Percentiles rank a stretch among this genome's conserved stretches.
Evolutionary conservation across 768 basidiomycete species (phyloP).

Genomic region (Xerocomus brunneocitrinus): DNA sequence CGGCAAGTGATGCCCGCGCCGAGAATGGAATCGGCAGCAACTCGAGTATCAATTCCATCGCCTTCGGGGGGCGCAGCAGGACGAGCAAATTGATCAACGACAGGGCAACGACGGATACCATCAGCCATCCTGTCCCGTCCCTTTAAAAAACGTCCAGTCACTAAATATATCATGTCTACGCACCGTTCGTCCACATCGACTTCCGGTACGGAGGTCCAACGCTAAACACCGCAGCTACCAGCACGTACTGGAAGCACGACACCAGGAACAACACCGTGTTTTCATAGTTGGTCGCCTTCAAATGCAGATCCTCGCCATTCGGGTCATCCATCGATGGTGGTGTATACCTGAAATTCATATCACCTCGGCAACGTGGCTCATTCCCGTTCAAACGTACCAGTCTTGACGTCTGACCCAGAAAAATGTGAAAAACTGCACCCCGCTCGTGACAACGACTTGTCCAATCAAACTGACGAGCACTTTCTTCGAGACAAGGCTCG

Average conservation of each 20-base stretch:
- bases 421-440: conserved; percentile 82
- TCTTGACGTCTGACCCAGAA: conserved; percentile 80
- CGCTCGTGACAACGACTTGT: conserved; percentile 82
- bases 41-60: conserved; percentile 59
- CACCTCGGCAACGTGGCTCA: neutral
- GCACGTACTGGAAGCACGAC: conserved; percentile 97
- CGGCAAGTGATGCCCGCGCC: conserved; percentile 67
- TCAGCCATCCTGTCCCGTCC: conserved; percentile 60
- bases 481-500: conserved; percentile 92
- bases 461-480: conserved; percentile 91
- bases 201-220: conserved; percentile 97
- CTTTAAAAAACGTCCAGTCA: neutral
- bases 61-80: conserved; percentile 63
- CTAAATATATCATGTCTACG: conserved; percentile 18
- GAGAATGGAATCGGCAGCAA: conserved; percentile 69
- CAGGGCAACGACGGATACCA: conserved; percentile 68
- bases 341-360: conserved; percentile 57
- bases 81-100: conserved; percentile 72
- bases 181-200: conserved; percentile 93
- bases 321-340: conserved; percentile 52
- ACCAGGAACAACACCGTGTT: conserved; percentile 89
- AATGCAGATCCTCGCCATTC: conserved; percentile 55
- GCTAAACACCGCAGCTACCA: conserved; percentile 95
- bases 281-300: conserved; percentile 85
- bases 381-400: conserved; percentile 50